Evolutionary conservation across 1,139 yeast genomes (phyloP), one percentile per base, ranked within the genome.

Genomic region (Kazachstania sp.): DNA sequence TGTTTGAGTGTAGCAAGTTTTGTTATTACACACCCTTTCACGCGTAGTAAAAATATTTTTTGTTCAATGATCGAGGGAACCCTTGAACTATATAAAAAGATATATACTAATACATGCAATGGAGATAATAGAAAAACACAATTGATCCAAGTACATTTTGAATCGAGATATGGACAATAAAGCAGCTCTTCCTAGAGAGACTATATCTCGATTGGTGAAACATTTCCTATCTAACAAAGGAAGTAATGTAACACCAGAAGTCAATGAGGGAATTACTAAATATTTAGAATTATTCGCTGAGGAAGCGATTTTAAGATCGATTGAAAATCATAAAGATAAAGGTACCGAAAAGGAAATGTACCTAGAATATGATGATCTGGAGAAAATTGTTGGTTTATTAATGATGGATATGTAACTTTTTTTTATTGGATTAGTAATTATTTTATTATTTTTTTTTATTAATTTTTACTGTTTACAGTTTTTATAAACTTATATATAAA

Each of bases 241-340:
- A 28, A 79, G 84, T 0, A 63, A 75, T 29, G 74, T 81, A 41
- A 70, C 80, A 0, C 67, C 72, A 30, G 73, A 71, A 32, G 70
- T 83, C 0, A 59, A 81, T 4, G 71, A 72, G 26, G 63, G 77
- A 35, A 70, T 80, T 1, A 67, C 79, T 1, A 82, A 78, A 54
- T 83, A 83, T 55, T 70, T 81, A 40, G 71, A 76, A 42, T 63
- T 81, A 53, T 82, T 82, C 57, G 72, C 83, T 13, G 71, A 75
- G 47, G 88, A 83, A 62, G 86, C 87, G 0, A 72, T 81, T 1
- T 59, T 76, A 13, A 60, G 90, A 51, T 74, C 88, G 2, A 74
- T 80, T 49, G 85, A 81, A 51, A 66, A 65, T 32, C 57, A 64
- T 34, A 39, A 65, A 1, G 71, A 66, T 44, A 72, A 71, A 0